These are phyloP conservation scores for Fusarium metavorans DNA, from an alignment of 2,329 filamentous ascomycete genomes.

Conservation along the genomic window DNA sequence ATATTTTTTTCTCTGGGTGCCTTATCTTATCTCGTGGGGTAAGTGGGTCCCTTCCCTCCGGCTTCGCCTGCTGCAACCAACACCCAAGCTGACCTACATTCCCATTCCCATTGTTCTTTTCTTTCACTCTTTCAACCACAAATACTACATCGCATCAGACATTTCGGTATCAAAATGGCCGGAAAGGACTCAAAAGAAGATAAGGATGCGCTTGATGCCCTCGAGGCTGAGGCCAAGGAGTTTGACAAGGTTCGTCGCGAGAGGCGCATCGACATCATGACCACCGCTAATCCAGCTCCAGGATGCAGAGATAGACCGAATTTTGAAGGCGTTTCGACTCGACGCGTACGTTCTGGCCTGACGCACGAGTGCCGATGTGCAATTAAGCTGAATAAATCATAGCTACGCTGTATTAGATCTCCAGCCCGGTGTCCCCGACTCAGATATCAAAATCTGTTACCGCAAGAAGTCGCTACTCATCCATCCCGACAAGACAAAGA, in stretches of 20 bases:
- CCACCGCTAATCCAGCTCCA: constrained; percentile 52
- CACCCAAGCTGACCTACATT: constrained; percentile 13
- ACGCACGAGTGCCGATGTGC: not conserved
- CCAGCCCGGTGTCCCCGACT: constrained; percentile 93
- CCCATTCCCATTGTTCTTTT: not conserved
- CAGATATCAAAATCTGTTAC: constrained; percentile 94
- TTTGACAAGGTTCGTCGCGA: constrained; percentile 79
- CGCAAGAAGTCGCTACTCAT: constrained; percentile 99
- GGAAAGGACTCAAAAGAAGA: constrained; percentile 64
- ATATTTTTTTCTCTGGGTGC: constrained; percentile 49
- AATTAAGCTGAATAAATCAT: constrained; percentile 9
- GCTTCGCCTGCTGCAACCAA: constrained; percentile 6
- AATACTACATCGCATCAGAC: not conserved
- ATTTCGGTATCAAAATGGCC: constrained; percentile 48
- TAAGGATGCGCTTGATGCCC: constrained; percentile 80
- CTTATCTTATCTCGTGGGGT: constrained; percentile 57
- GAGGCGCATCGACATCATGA: constrained; percentile 31
- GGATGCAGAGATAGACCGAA: constrained; percentile 96
- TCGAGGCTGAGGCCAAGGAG: constrained; percentile 88
- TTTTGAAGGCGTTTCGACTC: constrained; percentile 87
- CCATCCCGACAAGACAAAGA: constrained; percentile 97
- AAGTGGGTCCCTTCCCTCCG: constrained; percentile 32
- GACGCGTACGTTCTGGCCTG: constrained; percentile 61
- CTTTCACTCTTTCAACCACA: constrained; percentile 17
- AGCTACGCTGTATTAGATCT: constrained; percentile 96